Conservation (phyloP, 1,284 basidiomycete species). For the Cryptococcus amylolentus region DNA sequence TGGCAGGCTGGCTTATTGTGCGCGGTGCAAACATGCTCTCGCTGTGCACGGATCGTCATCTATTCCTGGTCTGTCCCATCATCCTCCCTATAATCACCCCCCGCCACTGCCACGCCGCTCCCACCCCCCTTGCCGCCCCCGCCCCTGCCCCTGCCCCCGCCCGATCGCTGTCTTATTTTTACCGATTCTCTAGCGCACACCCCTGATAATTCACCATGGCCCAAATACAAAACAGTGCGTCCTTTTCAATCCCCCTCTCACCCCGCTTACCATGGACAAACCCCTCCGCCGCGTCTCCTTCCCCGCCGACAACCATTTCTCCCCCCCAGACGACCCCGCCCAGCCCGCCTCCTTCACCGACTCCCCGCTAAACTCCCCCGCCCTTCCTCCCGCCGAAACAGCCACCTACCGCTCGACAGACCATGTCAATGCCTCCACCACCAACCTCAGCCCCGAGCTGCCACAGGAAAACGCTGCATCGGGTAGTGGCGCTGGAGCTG, state of each 20-base stretch:
- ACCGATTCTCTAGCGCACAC: too few relatives aligned
- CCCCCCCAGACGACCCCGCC: not conserved
- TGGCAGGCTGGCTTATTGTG: too few relatives aligned
- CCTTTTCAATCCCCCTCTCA: not conserved
- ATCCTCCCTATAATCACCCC: too few relatives aligned
- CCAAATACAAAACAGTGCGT: not conserved
- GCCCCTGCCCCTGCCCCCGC: not conserved
- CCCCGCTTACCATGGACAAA: not conserved
- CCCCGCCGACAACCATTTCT: not conserved
- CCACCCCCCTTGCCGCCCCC: not conserved
- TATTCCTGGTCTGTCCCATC: too few relatives aligned
- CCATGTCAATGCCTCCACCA: not conserved
- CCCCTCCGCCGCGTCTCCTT: slow-evolving; percentile 9
- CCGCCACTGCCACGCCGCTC: not conserved
- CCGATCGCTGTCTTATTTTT: not conserved
- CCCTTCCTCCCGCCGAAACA: not conserved
- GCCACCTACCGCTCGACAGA: not conserved
- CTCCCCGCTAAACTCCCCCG: slow-evolving; percentile 10
- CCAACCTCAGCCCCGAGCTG: not conserved
- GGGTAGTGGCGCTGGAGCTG: not conserved
- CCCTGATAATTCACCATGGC: too few relatives aligned
- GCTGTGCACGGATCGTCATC: too few relatives aligned
- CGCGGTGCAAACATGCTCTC: too few relatives aligned
- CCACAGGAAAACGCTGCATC: not conserved
- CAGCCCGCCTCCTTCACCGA: not conserved